phyloP scores from a whole-genome alignment of 495 filamentous ascomycete species.

The Penicillium pancosmium region DNA sequence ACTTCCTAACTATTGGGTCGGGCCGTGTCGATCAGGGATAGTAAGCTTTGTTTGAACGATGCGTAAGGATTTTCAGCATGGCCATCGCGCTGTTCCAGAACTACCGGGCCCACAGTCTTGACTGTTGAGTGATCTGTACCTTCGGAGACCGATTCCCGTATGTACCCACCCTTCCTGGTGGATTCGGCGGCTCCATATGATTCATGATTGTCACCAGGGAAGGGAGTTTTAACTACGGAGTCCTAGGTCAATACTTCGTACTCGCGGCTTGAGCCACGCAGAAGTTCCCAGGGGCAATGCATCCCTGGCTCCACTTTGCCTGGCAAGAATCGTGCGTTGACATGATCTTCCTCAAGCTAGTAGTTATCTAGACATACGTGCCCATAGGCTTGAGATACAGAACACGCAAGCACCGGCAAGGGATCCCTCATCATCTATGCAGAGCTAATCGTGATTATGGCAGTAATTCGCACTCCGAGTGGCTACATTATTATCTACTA shows the following conservation, averaged over 20 bases:
- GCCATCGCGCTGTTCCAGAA: background rate
- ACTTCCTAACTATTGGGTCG: conserved; percentile 6
- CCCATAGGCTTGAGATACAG: conserved; percentile 8
- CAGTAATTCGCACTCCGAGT: background rate
- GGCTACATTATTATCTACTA: background rate
- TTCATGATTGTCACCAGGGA: background rate
- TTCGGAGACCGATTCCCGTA: background rate
- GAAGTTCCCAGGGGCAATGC: conserved; percentile 1
- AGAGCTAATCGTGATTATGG: background rate
- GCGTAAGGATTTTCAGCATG: background rate
- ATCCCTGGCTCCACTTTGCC: conserved; percentile 12
- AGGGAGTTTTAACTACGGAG: background rate
- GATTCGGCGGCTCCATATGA: background rate
- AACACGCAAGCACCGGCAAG: conserved; percentile 21
- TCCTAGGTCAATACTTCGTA: background rate
- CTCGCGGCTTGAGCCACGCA: background rate
- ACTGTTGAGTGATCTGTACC: background rate
- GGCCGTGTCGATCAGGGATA: conserved; percentile 15
- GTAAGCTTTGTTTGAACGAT: background rate
- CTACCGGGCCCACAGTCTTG: background rate
- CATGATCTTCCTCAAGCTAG: background rate
- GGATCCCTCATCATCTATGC: conserved; percentile 1
- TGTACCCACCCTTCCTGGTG: background rate
- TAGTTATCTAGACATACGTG: background rate
- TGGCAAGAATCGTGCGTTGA: conserved; percentile 5